Evolutionary conservation across 2,329 filamentous ascomycete genomes (phyloP), one percentile per base, ranked within the genome.

Genomic region (Coleophoma cylindrospora): DNA sequence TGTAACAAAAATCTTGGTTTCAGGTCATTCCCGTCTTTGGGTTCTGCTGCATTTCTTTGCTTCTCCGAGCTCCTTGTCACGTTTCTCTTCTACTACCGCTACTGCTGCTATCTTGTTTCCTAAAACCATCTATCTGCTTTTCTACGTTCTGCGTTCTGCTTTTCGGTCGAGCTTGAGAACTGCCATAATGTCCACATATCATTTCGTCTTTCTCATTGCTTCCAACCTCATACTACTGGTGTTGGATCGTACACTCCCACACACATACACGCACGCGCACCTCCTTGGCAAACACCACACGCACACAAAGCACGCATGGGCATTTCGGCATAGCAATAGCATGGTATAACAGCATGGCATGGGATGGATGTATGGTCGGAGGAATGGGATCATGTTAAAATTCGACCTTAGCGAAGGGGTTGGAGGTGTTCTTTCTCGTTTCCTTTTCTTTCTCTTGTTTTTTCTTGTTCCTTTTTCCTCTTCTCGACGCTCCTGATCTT

Each of bases 181-280:
- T 27, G 27, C 27, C 27, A 27, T 27, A 6, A 27, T 3, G 27
- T 27, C 27, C 27, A 27, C 27, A 27, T 27, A 27, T 27, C 27
- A 27, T 27, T 27, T 27, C 27, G 27, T 27, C 27, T 27, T 27
- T 27, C 6, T 27, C 4, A 8, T 27, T 10, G 7, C 27, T 27
- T 27, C 27, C 27, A 27, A 27, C 27, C 9, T 19, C 19, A 19
- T 19, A 19, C 27, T 19, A 19, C 27, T 10, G 27, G 27, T 8
- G 27, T 27, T 27, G 27, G 27, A 27, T 27, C 27, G 6, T 2
- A 27, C 27, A 10, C 4, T 10, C 27, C 27, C 27, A 2, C 27
- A 27, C 27, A 8, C 27, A 27, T 5, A 8, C 48, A 53, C 53
- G 34, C 57, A 59, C 61, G 58, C 60, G 61, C 61, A 61, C 58